phyloP scores from a whole-genome alignment of 1,284 basidiomycete species.

The Ustilago crameri region DNA sequence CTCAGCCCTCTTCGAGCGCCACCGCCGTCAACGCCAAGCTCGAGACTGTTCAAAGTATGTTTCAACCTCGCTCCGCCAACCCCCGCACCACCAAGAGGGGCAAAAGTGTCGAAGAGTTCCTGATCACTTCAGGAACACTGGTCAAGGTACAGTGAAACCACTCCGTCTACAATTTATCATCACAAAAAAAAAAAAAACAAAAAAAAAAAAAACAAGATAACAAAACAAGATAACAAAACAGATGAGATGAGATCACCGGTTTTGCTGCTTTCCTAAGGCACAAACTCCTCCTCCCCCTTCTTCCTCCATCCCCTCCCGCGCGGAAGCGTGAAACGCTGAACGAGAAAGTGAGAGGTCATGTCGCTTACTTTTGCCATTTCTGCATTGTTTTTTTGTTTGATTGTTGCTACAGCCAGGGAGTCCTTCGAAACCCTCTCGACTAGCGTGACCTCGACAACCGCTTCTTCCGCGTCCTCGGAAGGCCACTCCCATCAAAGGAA shows the following conservation, averaged over 20 bases:
- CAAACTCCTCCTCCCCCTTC: too few relatives aligned
- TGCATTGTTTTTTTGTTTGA: neutral
- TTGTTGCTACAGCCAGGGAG: neutral
- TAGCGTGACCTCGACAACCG: slow-evolving; percentile 1
- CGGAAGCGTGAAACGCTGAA: too few relatives aligned
- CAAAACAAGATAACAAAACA: too few relatives aligned
- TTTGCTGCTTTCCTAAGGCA: neutral
- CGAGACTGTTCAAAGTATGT: slow-evolving; percentile 30
- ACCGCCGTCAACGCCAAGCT: slow-evolving; percentile 9
- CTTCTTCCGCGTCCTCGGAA: neutral
- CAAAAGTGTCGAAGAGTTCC: neutral
- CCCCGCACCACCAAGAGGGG: neutral
- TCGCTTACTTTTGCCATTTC: neutral
- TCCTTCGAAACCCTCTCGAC: slow-evolving; percentile 27
- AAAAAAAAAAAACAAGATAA: neutral
- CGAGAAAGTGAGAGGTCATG: neutral
- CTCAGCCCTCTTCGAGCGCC: slow-evolving; percentile 17
- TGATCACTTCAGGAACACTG: neutral
- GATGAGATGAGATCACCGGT: neutral
- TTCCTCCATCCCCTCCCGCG: too few relatives aligned
- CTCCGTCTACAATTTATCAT: too few relatives aligned
- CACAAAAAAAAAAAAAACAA: neutral
- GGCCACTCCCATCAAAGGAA: slow-evolving; percentile 5
- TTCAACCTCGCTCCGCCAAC: slow-evolving; percentile 1
- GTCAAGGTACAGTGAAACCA: neutral